Conservation (phyloP, 139 green algal genomes). For the Pseudopediastrum boryanum region DNA sequence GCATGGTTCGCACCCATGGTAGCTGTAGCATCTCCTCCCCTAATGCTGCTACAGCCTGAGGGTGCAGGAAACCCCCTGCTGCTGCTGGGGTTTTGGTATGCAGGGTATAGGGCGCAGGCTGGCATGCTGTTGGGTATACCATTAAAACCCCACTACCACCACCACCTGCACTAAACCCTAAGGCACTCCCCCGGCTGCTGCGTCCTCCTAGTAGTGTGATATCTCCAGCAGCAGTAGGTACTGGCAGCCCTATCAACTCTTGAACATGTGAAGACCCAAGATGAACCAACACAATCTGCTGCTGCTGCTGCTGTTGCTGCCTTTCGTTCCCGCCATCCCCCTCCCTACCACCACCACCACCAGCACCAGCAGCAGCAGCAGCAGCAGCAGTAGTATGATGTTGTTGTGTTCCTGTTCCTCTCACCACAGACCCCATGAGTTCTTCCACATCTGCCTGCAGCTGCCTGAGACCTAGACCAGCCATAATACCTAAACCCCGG, state of each 20-base stretch:
- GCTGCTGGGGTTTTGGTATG: constrained; percentile 33
- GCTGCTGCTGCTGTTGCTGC: constrained; percentile 4
- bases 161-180: no score
- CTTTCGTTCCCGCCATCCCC: no score
- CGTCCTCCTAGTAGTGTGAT: constrained; percentile 45
- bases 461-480: no score
- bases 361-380: no score
- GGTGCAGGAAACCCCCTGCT: constrained; percentile 37
- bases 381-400: no score
- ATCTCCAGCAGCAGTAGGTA: constrained; percentile 46
- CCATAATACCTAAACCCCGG: no score
- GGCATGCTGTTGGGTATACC: constrained; percentile 26
- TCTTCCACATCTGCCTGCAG: no score
- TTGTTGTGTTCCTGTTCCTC: no score
- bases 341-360: no score
- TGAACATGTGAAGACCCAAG: constrained; percentile 22
- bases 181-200: no score
- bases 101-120: constrained; percentile 18
- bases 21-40: constrained; percentile 10
- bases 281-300: no score
- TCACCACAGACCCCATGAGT: no score
- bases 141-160: constrained; percentile 9
- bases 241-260: constrained; percentile 46
- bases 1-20: not conserved
- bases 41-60: constrained; percentile 34